Base-by-base conservation (phyloP, 2,329 filamentous ascomycete genomes). In the Alternaria infectoria region DNA sequence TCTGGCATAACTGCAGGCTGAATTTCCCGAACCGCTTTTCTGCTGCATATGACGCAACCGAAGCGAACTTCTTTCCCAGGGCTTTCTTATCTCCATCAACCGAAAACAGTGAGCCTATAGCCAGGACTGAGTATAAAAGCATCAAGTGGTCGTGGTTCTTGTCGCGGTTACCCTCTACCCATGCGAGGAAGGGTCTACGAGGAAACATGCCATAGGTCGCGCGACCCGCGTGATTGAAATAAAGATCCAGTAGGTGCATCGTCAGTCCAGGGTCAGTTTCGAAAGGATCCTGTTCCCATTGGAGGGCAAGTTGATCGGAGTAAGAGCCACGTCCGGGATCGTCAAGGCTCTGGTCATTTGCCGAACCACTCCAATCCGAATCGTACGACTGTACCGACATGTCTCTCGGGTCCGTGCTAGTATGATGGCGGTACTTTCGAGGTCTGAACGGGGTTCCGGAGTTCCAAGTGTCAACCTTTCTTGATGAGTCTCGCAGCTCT, bases 1-100 rank as follows among this genome's bases (percentile, higher is more conserved):
- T 86, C 74, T 93, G 91, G 12, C 89, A 87, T 47, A 92, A 80
- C 68, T 92, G 88, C 52, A 93, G 77, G 59, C 82, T 87, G 62
- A 88, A 84, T 8, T 74, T 81, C 19, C 86, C 84, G 62, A 84
- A 82, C 30, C 82, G 82, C 56, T 82, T 81, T 45, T 86, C 82
- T 46, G 85, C 82, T 3, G 88, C 89, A 70, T 87, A 87, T 51
- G 86, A 82, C 5, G 89, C 88, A 54, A 90, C 86, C 40, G 82
- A 79, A 10, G 83, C 82, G 69, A 86, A 89, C 19, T 81, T 77
- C 61, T 81, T 81, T 17, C 86, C 82, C 6, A 84, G 78, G 19
- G 71, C 72, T 26, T 81, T 77, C 62, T 82, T 80, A 25, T 86
- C 84, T 2, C 77, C 71, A 30, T 83, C 81, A 6, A 78, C 69